A percentile compares a stretch with the other conserved stretches of the same genome.
Evolutionary conservation across 1,139 yeast genomes (phyloP).

Genomic region (Suhomyces chickasaworum): DNA sequence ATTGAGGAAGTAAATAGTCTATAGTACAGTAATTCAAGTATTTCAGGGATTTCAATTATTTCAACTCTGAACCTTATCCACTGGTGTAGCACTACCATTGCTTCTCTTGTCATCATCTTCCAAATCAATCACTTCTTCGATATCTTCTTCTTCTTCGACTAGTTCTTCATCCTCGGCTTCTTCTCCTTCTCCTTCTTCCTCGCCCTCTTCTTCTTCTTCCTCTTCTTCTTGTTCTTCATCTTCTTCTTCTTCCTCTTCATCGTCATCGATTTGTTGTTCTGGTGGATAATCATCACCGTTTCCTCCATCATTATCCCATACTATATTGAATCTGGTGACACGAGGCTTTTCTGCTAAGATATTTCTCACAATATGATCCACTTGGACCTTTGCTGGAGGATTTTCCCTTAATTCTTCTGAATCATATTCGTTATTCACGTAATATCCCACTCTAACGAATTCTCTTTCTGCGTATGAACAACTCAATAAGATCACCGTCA

Average conservation of each 20-base stretch:
- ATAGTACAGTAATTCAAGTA: constrained; percentile 8
- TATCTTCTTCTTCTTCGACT: constrained; percentile 13
- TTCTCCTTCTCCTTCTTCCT: too few relatives aligned
- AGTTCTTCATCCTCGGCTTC: constrained; percentile 50
- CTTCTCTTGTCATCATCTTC: constrained; percentile 8
- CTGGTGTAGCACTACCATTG: constrained; percentile 24
- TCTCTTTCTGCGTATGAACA: constrained; percentile 93
- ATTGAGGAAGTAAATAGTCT: constrained; percentile 19
- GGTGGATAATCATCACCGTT: constrained; percentile 73
- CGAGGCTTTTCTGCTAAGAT: constrained; percentile 96
- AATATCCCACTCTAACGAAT: constrained; percentile 95
- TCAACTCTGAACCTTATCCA: constrained; percentile 18
- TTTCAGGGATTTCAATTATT: too few relatives aligned
- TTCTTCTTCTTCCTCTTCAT: constrained; percentile 59
- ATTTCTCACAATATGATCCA: constrained; percentile 91
- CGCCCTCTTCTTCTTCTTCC: constrained; percentile 57
- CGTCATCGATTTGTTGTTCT: constrained; percentile 47
- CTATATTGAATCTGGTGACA: constrained; percentile 93
- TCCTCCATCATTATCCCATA: constrained; percentile 80
- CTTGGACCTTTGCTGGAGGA: constrained; percentile 92
- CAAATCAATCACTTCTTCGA: constrained; percentile 2
- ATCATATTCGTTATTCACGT: constrained; percentile 95
- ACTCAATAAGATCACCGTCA: constrained; percentile 87
- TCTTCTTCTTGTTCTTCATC: constrained; percentile 61
- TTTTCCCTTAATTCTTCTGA: constrained; percentile 88